Percentiles rank a stretch among this genome's conserved stretches.
Evolutionary conservation across 441 rosid genomes (phyloP).

Genomic region (Eugenia klotzschiana): DNA sequence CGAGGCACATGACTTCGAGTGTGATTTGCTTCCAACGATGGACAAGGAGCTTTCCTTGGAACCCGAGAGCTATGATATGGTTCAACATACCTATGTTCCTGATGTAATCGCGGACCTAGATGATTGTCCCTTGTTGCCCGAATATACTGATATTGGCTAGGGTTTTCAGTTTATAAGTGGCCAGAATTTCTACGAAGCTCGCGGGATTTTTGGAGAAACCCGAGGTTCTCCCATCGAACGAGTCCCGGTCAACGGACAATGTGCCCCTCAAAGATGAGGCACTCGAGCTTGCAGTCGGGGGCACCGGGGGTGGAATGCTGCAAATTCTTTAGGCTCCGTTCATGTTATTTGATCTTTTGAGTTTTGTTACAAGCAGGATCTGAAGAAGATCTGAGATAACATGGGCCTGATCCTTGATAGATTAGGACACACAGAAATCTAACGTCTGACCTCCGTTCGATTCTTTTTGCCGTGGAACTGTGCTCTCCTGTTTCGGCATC

Average conservation of each 20-base stretch:
- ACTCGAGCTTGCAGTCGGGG: background rate
- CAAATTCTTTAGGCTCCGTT: background rate
- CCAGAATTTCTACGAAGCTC: background rate
- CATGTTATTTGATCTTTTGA: background rate
- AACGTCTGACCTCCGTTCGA: background rate
- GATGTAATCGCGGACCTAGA: constrained; percentile 49
- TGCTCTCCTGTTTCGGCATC: background rate
- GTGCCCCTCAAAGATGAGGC: background rate
- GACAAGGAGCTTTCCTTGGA: constrained; percentile 25
- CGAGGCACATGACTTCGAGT: constrained; percentile 9
- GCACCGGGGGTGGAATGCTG: background rate
- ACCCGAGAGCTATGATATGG: constrained; percentile 10
- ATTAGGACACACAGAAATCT: background rate
- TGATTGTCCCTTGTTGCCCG: constrained; percentile 43
- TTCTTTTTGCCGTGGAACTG: background rate
- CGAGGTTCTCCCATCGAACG: background rate
- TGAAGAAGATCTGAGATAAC: background rate
- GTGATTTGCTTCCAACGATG: background rate
- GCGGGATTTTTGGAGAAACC: background rate
- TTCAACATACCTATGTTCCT: constrained; percentile 35
- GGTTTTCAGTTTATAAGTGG: background rate
- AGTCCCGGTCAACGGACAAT: background rate
- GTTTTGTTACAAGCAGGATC: background rate
- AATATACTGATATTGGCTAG: constrained; percentile 53
- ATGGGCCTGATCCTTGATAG: background rate